A percentile compares a stretch with the other conserved stretches of the same genome.
Conservation (phyloP, 441 rosid genomes). For the Corymbia calophylla region DNA sequence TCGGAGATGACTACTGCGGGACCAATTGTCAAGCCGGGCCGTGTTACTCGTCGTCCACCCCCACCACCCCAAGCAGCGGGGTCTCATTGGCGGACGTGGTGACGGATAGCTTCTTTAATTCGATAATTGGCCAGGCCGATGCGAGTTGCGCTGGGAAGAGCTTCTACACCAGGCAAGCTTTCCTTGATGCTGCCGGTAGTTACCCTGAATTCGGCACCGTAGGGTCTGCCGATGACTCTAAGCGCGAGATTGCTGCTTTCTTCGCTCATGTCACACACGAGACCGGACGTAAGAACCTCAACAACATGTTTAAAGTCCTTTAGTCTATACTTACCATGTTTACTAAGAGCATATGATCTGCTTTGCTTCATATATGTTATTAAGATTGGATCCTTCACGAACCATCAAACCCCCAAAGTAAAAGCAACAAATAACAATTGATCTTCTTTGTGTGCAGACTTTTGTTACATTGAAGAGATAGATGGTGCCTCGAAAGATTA, state of each 20-base stretch:
- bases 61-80: neutral
- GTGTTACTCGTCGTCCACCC: conserved; percentile 15
- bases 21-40: conserved; percentile 25
- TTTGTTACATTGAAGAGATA: conserved; percentile 49
- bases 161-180: conserved; percentile 21
- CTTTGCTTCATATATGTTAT: no score
- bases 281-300: conserved; percentile 25
- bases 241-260: conserved; percentile 38
- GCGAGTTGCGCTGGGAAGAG: conserved; percentile 23
- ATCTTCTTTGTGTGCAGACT: conserved; percentile 22
- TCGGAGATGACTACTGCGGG: conserved; percentile 15
- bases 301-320: neutral
- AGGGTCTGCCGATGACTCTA: conserved; percentile 18
- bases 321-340: neutral
- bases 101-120: conserved; percentile 16
- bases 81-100: conserved; percentile 12
- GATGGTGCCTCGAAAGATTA: conserved; percentile 31
- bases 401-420: neutral
- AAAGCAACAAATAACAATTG: neutral
- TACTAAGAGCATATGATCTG: neutral
- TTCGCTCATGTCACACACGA: conserved; percentile 44
- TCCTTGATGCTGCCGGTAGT: conserved; percentile 7
- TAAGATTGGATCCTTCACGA: neutral
- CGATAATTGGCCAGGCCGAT: conserved; percentile 15
- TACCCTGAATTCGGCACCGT: conserved; percentile 6